These are phyloP conservation scores for Gynandropsis gynandra DNA, from an alignment of 345 rosid species.

Conservation along the genomic window DNA sequence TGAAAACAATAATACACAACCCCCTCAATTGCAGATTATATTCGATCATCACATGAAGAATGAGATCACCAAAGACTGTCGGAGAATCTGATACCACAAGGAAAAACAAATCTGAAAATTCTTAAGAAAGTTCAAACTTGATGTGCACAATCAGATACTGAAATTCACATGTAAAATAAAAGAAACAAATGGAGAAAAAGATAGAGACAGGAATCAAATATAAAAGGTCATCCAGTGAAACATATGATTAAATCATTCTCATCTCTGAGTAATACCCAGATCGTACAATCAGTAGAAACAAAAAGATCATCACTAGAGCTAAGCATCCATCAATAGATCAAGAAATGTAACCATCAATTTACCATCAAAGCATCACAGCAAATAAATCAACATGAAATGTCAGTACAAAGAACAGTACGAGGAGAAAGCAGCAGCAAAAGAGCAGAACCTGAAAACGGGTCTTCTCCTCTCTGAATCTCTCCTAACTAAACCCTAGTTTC, in stretches of 20 bases:
- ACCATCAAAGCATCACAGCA: neutral
- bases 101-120: too few relatives aligned
- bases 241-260: too few relatives aligned
- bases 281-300: neutral
- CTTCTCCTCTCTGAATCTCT: constrained; percentile 12
- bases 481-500: constrained; percentile 4
- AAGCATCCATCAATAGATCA: neutral
- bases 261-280: neutral
- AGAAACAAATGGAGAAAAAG: too few relatives aligned
- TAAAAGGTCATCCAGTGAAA: too few relatives aligned
- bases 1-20: neutral
- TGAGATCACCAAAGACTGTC: too few relatives aligned
- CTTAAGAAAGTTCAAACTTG: too few relatives aligned
- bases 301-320: neutral
- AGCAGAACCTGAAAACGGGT: constrained; percentile 14
- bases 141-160: too few relatives aligned
- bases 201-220: too few relatives aligned
- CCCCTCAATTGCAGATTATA: too few relatives aligned
- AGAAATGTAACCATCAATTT: neutral
- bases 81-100: too few relatives aligned
- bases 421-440: constrained; percentile 5
- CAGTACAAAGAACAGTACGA: constrained; percentile 17
- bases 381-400: neutral
- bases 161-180: too few relatives aligned
- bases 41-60: too few relatives aligned